A percentile compares a stretch with the other conserved stretches of the same genome.
phyloP scores from a whole-genome alignment of 306 rosid genomes.

The Clitoria ternatea region DNA sequence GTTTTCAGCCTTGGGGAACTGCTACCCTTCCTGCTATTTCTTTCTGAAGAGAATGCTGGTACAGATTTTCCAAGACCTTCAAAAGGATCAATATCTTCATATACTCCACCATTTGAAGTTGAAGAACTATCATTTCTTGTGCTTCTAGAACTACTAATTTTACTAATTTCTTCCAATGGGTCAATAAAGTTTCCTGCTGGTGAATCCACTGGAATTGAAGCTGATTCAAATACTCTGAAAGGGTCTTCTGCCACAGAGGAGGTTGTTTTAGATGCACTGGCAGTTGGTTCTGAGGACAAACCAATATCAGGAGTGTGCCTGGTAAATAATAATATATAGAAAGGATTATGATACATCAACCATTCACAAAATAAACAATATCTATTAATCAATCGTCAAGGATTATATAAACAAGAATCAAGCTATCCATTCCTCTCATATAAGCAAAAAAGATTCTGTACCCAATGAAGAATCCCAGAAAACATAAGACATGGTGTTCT shows the following conservation, averaged over 20 bases:
- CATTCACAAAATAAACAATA: slow-evolving; percentile 20
- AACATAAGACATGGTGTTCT: neutral
- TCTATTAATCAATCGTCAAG: neutral
- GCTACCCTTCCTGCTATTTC: slow-evolving; percentile 53
- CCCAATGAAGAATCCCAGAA: neutral
- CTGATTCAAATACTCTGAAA: slow-evolving; percentile 57
- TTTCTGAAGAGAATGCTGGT: slow-evolving; percentile 70
- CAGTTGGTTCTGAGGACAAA: slow-evolving; percentile 60
- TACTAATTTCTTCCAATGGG: slow-evolving; percentile 74
- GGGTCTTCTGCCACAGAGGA: slow-evolving; percentile 60
- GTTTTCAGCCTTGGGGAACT: slow-evolving; percentile 48
- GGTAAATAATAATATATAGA: slow-evolving; percentile 33
- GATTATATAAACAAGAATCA: neutral
- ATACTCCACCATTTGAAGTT: slow-evolving; percentile 50
- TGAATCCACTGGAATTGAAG: slow-evolving; percentile 36
- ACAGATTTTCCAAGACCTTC: slow-evolving; percentile 78
- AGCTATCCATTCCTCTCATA: neutral
- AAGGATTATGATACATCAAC: slow-evolving; percentile 8
- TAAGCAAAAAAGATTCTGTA: neutral
- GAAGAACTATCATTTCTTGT: slow-evolving; percentile 44
- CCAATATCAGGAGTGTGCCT: slow-evolving; percentile 61
- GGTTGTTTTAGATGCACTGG: slow-evolving; percentile 44
- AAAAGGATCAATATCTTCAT: slow-evolving; percentile 82
- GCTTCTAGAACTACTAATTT: slow-evolving; percentile 58
- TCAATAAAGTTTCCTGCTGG: slow-evolving; percentile 51